Conservation (phyloP, 805 yeast species). For the Deakozyma indianensis region DNA sequence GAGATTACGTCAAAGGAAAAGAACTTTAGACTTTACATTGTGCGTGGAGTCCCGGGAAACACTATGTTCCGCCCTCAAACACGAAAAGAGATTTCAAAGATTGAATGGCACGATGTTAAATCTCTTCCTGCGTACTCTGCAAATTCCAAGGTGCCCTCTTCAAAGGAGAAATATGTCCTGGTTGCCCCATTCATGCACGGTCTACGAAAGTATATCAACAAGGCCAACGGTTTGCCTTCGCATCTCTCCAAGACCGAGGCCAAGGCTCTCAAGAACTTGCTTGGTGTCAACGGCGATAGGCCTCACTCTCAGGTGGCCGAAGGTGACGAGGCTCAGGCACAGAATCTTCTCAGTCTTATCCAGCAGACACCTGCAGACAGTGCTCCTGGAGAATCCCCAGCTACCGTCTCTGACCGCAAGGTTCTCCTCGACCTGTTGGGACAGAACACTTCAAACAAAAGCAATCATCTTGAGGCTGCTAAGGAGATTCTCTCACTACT, state of each 20-base stretch:
- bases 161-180: conserved; percentile 16
- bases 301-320: conserved; percentile 3
- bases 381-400: not conserved
- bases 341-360: not conserved
- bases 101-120: conserved; percentile 46
- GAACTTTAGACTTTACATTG: conserved; percentile 69
- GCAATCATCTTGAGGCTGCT: conserved; percentile 12
- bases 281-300: conserved; percentile 13
- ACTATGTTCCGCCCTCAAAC: conserved; percentile 66
- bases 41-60: conserved; percentile 64
- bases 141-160: conserved; percentile 3
- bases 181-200: conserved; percentile 25
- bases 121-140: conserved; percentile 19
- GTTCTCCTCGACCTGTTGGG: conserved; percentile 9
- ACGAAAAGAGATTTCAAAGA: conserved; percentile 73
- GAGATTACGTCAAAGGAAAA: conserved; percentile 76
- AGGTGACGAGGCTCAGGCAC: conserved; percentile 1
- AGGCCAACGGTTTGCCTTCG: conserved; percentile 16
- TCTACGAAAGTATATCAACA: conserved; percentile 18
- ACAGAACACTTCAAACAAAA: not conserved
- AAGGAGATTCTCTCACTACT: conserved; percentile 12
- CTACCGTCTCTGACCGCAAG: conserved; percentile 5
- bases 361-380: not conserved
- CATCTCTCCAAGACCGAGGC: conserved; percentile 15
- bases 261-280: conserved; percentile 17